Evolutionary conservation across 225 moss, liverwort and hornwort species (phyloP).

Genomic region (Bryoerythrophyllum caledonicum): DNA sequence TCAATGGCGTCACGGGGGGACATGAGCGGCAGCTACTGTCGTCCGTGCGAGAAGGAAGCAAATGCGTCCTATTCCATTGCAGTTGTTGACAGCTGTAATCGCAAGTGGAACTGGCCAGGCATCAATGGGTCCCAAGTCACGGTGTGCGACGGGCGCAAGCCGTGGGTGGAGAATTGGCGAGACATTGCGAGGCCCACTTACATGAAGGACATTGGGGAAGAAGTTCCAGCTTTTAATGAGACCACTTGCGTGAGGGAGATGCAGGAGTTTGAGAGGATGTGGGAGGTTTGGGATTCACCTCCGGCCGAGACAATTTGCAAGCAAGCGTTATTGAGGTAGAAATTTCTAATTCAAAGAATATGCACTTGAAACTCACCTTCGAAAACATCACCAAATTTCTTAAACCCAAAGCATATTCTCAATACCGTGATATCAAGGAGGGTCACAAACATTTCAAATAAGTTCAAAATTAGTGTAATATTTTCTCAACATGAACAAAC

Average conservation of each 20-base stretch:
- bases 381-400: no score
- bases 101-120: conserved; percentile 60
- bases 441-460: no score
- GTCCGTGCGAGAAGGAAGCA: conserved; percentile 62
- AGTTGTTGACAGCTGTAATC: conserved; percentile 22
- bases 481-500: no score
- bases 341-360: no score
- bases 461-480: no score
- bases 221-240: conserved; percentile 22
- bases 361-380: no score
- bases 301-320: conserved; percentile 37
- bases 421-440: no score
- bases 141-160: conserved; percentile 47
- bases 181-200: conserved; percentile 32
- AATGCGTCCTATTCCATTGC: conserved; percentile 25
- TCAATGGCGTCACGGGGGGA: conserved; percentile 64
- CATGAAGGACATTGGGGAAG: background rate
- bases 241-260: conserved; percentile 35
- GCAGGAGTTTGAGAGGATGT: conserved; percentile 45
- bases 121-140: conserved; percentile 25
- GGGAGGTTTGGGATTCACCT: conserved; percentile 75
- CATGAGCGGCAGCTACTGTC: conserved; percentile 82
- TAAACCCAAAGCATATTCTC: no score
- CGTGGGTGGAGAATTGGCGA: conserved; percentile 66
- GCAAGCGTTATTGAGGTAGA: background rate